Evolutionary conservation across 352 stramenopile species (phyloP).

Genomic region (Phytophthora constricta): DNA sequence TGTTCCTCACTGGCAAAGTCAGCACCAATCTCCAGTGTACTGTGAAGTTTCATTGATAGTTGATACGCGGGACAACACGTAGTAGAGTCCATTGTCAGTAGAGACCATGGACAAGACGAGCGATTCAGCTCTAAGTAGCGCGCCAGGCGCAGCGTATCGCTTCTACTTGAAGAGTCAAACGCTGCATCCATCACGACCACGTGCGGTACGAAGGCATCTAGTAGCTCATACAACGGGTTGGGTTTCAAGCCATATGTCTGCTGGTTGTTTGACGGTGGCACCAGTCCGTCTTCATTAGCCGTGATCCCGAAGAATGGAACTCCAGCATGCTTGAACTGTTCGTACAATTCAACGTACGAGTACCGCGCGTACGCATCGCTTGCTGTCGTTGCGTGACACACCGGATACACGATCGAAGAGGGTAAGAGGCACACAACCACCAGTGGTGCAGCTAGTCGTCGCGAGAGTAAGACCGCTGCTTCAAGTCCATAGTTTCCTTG

Average conservation of each 20-base stretch:
- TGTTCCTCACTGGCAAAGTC: conserved; percentile 47
- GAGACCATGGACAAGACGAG: conserved; percentile 48
- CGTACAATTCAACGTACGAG: conserved; percentile 57
- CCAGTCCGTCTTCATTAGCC: conserved; percentile 14
- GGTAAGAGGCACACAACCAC: conserved; percentile 55
- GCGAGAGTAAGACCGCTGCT: conserved; percentile 49
- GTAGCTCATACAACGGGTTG: conserved; percentile 41
- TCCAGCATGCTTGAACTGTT: conserved; percentile 43
- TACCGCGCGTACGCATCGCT: conserved; percentile 65
- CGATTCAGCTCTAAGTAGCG: conserved; percentile 45
- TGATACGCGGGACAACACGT: conserved; percentile 58
- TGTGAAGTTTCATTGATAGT: conserved; percentile 41
- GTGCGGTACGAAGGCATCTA: conserved; percentile 50
- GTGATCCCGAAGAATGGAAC: conserved; percentile 61
- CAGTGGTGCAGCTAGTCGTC: conserved; percentile 51
- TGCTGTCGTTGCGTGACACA: conserved; percentile 58
- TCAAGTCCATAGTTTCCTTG: conserved; percentile 74
- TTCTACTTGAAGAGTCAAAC: conserved; percentile 39
- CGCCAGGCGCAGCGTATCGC: conserved; percentile 42
- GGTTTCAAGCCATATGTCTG: conserved; percentile 18
- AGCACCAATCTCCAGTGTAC: conserved; percentile 43
- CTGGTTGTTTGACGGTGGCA: not conserved
- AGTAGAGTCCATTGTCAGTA: conserved; percentile 68
- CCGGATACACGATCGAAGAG: conserved; percentile 56
- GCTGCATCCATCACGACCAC: conserved; percentile 51